Base-by-base conservation (phyloP, 352 stramenopile genomes). In the Hyaloperonospora arabidopsidis region DNA sequence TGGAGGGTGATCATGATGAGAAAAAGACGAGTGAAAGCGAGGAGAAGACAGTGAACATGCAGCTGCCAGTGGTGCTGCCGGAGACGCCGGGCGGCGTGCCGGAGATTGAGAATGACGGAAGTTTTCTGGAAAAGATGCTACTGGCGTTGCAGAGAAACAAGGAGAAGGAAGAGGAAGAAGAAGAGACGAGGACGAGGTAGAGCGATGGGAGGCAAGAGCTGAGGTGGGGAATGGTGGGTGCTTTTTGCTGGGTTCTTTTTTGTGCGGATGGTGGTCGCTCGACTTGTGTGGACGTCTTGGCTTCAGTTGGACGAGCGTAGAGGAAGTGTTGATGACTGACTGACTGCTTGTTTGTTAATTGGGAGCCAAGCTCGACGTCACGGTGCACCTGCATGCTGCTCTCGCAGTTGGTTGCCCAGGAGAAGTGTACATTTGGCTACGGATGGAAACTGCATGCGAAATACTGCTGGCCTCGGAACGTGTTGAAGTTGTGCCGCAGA, bases 391-490 rank as follows among this genome's bases (percentile, higher is more conserved):
- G 98, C 67, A 98, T 98, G 32, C 94, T 84, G 45, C 86, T 72
- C 18, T 78, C 81, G 47, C 79, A 92, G 58, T 93, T 78, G 1
- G 92, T 98, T 38, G 93, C 95, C n/a, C 19, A 98, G 68, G 68
- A 58, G 98, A 97, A 35, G 98, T 87, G 68, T 98, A 98, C 22
- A 92, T 98, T 50, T 95, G 90, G 1, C 95, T 94, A 22, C 95
- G 25, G 25, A 32, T 10, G 8, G 84, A 72, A 97, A 97, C n/a
- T 87, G 95, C 11, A 96, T 98, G 38, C 97, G 88, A 68, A 98
- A 99, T 14, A 98, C 89, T 8, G 96, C n/a, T n/a, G 96, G 41
- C 88, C 97, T 70, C 98, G 93, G 74, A 98, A 99, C 19, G 97
- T 83, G 45, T 78, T 80, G 10, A 84, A 75, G 52, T 95, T 81